A percentile compares a stretch with the other conserved stretches of the same genome.
phyloP scores from a whole-genome alignment of 441 rosid species.

The Syzygium malaccense region DNA sequence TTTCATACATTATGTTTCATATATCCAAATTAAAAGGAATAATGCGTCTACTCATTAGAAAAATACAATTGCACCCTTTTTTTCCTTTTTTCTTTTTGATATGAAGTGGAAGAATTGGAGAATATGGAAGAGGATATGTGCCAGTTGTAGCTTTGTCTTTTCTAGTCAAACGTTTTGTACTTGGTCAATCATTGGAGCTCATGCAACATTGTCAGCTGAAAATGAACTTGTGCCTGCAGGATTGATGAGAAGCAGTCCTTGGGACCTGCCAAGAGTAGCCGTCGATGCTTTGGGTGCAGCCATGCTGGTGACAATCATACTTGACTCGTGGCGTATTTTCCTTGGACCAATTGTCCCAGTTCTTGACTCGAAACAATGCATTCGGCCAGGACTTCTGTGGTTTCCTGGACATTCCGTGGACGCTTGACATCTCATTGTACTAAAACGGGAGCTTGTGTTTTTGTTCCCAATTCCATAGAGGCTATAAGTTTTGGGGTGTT shows the following conservation, averaged over 20 bases:
- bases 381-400: slow-evolving; percentile 84
- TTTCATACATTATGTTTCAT: too few relatives aligned
- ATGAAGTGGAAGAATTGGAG: neutral
- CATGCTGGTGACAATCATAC: slow-evolving; percentile 92
- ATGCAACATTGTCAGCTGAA: neutral
- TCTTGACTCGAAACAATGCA: slow-evolving; percentile 46
- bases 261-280: slow-evolving; percentile 86
- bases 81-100: neutral
- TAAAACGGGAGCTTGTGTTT: neutral
- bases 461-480: neutral
- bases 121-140: neutral
- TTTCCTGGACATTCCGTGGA: slow-evolving; percentile 37
- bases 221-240: slow-evolving; percentile 27
- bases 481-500: neutral
- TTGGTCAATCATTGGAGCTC: neutral
- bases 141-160: neutral
- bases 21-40: too few relatives aligned
- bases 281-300: slow-evolving; percentile 98
- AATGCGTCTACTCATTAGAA: too few relatives aligned
- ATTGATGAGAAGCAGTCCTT: slow-evolving; percentile 76
- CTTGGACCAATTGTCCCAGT: slow-evolving; percentile 80
- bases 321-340: slow-evolving; percentile 89
- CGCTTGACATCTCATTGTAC: slow-evolving; percentile 7
- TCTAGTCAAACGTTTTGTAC: neutral
- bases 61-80: too few relatives aligned